Evolutionary conservation across 176 grass and related monocot genomes (phyloP).

Genomic region (Ensete ventricosum): DNA sequence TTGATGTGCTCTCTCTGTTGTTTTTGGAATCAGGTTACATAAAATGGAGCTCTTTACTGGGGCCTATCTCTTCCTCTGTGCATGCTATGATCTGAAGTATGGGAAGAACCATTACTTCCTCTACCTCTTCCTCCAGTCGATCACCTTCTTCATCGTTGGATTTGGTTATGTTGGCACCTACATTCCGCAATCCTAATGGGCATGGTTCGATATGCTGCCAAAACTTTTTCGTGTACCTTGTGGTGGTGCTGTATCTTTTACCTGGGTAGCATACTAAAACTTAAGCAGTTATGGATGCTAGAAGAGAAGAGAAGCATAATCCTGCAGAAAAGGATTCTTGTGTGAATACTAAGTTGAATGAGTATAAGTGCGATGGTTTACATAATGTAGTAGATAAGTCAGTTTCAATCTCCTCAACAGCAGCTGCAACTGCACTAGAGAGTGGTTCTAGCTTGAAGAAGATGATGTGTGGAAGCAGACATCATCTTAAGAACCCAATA

Average conservation of each 20-base stretch:
- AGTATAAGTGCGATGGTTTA: conserved; percentile 4
- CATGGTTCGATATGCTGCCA: background rate
- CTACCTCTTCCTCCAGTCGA: conserved; percentile 8
- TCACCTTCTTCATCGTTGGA: background rate
- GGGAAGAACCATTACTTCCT: conserved; percentile 11
- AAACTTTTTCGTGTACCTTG: background rate
- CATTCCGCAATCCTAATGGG: conserved; percentile 1
- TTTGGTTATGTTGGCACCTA: conserved; percentile 4
- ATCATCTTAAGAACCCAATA: background rate
- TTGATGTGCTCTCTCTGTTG: background rate
- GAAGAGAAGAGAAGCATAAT: background rate
- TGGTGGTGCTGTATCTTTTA: background rate
- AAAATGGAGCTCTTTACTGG: conserved; percentile 1
- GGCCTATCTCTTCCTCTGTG: conserved; percentile 2
- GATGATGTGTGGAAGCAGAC: background rate
- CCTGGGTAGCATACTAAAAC: background rate
- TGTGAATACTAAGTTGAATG: conserved; percentile 1
- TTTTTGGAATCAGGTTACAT: background rate
- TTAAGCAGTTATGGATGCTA: background rate
- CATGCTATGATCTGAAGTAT: background rate
- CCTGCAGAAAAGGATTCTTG: background rate
- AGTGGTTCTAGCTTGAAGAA: background rate
- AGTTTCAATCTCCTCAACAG: background rate
- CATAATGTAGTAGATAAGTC: conserved; percentile 4
- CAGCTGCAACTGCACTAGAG: background rate